These are phyloP conservation scores for Chaetomiaceae sp. DNA, from an alignment of 2,329 filamentous ascomycete species.

Conservation along the genomic window DNA sequence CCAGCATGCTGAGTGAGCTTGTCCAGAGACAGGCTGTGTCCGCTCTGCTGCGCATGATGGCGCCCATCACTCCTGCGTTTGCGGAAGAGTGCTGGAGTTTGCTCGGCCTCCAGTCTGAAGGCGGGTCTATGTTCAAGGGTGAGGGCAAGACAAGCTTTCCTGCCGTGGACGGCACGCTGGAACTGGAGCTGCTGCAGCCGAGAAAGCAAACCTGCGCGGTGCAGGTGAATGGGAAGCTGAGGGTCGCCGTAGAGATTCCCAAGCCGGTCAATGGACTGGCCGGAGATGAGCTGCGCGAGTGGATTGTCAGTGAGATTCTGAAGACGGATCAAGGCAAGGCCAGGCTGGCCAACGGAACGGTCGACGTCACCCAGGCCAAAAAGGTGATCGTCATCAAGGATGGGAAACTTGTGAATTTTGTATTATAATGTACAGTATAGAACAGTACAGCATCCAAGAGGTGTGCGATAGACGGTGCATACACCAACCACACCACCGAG, in stretches of 20 bases:
- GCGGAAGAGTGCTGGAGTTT: constrained; percentile 75
- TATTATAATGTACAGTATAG: constrained; percentile 40
- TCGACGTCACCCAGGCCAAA: constrained; percentile 50
- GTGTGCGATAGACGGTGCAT: too few species aligned
- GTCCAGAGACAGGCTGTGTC: constrained; percentile 49
- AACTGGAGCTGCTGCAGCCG: constrained; percentile 46
- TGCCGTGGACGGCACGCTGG: constrained; percentile 45
- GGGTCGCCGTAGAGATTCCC: constrained; percentile 62
- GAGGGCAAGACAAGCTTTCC: constrained; percentile 52
- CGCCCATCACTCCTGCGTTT: constrained; percentile 75
- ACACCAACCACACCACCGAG: too few species aligned
- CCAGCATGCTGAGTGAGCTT: constrained; percentile 37
- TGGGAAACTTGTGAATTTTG: constrained; percentile 71
- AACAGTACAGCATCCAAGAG: too few species aligned
- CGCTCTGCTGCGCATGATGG: constrained; percentile 65
- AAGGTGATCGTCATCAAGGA: constrained; percentile 62
- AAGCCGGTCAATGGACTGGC: constrained; percentile 41
- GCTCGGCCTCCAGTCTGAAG: constrained; percentile 37
- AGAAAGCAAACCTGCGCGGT: constrained; percentile 58
- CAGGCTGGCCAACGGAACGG: constrained; percentile 47
- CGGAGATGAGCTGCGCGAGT: constrained; percentile 48
- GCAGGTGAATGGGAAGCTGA: constrained; percentile 75
- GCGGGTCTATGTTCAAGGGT: constrained; percentile 39
- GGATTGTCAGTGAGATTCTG: constrained; percentile 59
- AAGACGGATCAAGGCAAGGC: constrained; percentile 55